These are phyloP conservation scores for Conringia planisiliqua DNA, from an alignment of 345 rosid species.

Conservation along the genomic window DNA sequence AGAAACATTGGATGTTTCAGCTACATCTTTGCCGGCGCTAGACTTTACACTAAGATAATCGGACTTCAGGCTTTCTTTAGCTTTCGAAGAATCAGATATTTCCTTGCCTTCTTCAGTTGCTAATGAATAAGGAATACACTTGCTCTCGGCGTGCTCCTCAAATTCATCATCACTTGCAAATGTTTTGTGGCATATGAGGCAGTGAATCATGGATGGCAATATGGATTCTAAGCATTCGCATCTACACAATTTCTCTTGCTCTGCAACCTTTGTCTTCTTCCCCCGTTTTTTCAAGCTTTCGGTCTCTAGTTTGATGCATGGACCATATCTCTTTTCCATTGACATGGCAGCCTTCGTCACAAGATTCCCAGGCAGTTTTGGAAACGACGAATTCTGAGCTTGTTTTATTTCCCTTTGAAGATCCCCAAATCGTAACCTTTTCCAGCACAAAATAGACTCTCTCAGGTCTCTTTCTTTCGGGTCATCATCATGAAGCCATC, in stretches of 20 bases:
- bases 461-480: constrained; percentile 70
- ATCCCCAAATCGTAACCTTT: constrained; percentile 53
- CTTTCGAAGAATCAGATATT: constrained; percentile 39
- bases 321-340: constrained; percentile 75
- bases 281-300: constrained; percentile 46
- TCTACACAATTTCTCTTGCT: constrained; percentile 55
- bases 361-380: constrained; percentile 34
- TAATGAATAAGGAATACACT: constrained; percentile 46
- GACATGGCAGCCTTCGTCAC: constrained; percentile 64
- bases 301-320: constrained; percentile 42
- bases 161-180: constrained; percentile 49
- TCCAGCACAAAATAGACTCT: constrained; percentile 63
- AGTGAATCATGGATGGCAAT: constrained; percentile 77
- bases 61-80: constrained; percentile 42
- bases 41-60: constrained; percentile 32
- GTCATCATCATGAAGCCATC: constrained; percentile 66
- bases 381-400: constrained; percentile 30
- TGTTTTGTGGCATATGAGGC: constrained; percentile 78
- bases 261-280: constrained; percentile 45
- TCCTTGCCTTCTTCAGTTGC: constrained; percentile 46
- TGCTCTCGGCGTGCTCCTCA: constrained; percentile 57
- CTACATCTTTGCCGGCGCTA: constrained; percentile 26
- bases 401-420: constrained; percentile 33
- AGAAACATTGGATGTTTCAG: constrained; percentile 39
- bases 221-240: constrained; percentile 86